Base-by-base conservation (phyloP, 768 basidiomycete species). In the Kwoniella dejecticola region DNA sequence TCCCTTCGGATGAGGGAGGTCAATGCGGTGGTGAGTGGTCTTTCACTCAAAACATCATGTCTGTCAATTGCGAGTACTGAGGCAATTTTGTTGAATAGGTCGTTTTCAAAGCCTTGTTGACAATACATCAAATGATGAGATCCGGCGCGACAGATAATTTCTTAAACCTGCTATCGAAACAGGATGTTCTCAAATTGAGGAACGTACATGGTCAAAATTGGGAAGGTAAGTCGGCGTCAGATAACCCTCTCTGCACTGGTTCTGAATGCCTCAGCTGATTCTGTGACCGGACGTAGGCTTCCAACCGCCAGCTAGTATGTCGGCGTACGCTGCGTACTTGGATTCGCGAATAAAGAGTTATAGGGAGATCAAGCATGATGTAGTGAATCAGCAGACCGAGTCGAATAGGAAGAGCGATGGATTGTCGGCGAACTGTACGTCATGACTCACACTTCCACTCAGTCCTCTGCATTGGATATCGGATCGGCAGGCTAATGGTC, bases 61-160 rank as follows among this genome's bases (percentile, higher is more conserved):
- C 4, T 41, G 31, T 4, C 21, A 12, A 27, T 48, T 24, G 17
- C 27, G 60, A 21, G 41, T 6, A 27, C 15, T 2, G 13, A 21
- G 3, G 13, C 23, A 21, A 7, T n/a, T 11, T 15, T 24, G 17
- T 12, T 48, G 15, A n/a, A 0, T 70, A 96, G 93, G 84, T 98
- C 67, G 93, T 91, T n/a, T 97, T 98, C 85, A 99, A 99, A 76
- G 92, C 93, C 0, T 82, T 98, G 68, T 88, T 99, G 70, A 91
- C 95, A 3, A 82, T 98, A 6, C 96, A 99, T 77, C 91, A 88
- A 30, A 92, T 99, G 90, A 90, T 98, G 76, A 87, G 96, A 26
- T 91, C 90, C 63, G 96, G 96, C n/a, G 84, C 90, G 2, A 96
- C 94, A 5, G 93, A 98, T 82, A 91, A 93, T 75, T 85, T 97